A percentile compares a stretch with the other conserved stretches of the same genome.
Conservation (phyloP, 2,329 filamentous ascomycete genomes). For the Elsinoe batatas region DNA sequence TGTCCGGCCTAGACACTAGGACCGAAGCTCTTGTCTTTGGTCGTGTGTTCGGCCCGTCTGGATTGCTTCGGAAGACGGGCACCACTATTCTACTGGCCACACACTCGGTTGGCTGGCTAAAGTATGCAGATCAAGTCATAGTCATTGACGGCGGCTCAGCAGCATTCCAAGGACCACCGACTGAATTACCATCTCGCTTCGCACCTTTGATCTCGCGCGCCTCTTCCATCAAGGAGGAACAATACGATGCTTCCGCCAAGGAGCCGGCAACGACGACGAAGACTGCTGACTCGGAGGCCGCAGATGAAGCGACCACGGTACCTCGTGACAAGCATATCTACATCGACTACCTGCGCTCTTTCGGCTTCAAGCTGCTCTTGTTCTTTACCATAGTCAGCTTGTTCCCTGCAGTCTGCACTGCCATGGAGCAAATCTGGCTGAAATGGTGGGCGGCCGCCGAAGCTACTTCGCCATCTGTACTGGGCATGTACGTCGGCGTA, state of each 20-base stretch:
- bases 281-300: background rate
- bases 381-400: background rate
- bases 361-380: background rate
- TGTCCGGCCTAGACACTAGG: constrained; percentile 58
- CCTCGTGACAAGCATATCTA: constrained; percentile 13
- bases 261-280: background rate
- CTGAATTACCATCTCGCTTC: background rate
- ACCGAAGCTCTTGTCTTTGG: constrained; percentile 37
- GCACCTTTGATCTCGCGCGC: background rate
- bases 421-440: constrained; percentile 11
- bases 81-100: constrained; percentile 38
- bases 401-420: background rate
- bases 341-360: constrained; percentile 13
- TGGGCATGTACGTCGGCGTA: constrained; percentile 11
- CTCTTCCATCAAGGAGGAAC: background rate
- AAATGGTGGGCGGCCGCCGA: constrained; percentile 16
- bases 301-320: background rate
- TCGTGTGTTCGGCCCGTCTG: constrained; percentile 32
- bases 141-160: constrained; percentile 17
- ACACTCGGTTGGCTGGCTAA: constrained; percentile 29
- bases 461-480: background rate
- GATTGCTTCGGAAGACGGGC: constrained; percentile 32
- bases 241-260: background rate
- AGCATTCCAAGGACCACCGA: constrained; percentile 6
- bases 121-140: constrained; percentile 34